Conservation (phyloP, 495 filamentous ascomycete genomes). For the Penicillium nucicola region DNA sequence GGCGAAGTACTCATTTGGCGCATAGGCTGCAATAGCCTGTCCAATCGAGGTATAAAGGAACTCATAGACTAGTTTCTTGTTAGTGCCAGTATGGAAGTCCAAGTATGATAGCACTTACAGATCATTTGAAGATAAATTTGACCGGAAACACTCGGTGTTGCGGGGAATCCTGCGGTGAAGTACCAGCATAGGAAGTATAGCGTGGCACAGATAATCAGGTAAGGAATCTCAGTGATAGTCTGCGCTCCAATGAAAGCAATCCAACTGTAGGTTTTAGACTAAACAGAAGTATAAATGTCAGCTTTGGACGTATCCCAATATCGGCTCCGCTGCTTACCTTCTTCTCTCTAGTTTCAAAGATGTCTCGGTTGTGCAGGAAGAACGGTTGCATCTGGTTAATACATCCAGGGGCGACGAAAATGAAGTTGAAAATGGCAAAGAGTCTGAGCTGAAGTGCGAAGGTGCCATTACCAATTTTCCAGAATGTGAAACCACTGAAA, state of each 20-base stretch:
- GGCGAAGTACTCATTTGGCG: constrained; percentile 53
- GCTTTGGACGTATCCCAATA: constrained; percentile 50
- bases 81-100: background rate
- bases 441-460: constrained; percentile 36
- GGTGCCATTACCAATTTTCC: constrained; percentile 40
- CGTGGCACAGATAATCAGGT: constrained; percentile 52
- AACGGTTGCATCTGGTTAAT: constrained; percentile 88
- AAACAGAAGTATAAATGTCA: constrained; percentile 50
- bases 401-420: constrained; percentile 71
- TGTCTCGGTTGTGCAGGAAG: constrained; percentile 75
- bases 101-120: constrained; percentile 24
- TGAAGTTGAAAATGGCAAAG: constrained; percentile 69
- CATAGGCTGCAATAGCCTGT: constrained; percentile 50
- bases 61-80: constrained; percentile 37
- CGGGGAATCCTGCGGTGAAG: constrained; percentile 53
- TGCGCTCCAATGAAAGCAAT: constrained; percentile 42
- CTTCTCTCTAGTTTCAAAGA: constrained; percentile 68
- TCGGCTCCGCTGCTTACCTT: constrained; percentile 54
- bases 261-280: constrained; percentile 59
- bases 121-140: constrained; percentile 47
- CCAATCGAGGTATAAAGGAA: constrained; percentile 44
- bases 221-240: constrained; percentile 58
- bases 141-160: constrained; percentile 38
- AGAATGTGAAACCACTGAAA: constrained; percentile 47
- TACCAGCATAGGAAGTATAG: constrained; percentile 60